These are phyloP conservation scores for Phyllosticta citribraziliensis DNA, from an alignment of 2,329 filamentous ascomycete species.

Conservation along the genomic window DNA sequence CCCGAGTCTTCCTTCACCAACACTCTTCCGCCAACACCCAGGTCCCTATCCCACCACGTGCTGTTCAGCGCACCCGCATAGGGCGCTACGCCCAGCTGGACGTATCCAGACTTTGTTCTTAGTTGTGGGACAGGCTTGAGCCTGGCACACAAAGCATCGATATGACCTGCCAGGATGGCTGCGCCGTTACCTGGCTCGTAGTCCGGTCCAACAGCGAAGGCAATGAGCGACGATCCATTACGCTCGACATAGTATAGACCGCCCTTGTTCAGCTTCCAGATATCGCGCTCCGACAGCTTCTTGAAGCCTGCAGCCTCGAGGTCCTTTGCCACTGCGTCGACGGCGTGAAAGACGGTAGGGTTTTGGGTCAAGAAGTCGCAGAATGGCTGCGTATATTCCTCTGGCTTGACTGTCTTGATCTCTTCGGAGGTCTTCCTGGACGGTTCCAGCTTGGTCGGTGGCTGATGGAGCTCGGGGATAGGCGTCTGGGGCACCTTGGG, in stretches of 20 bases:
- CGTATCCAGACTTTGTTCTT: constrained; percentile 72
- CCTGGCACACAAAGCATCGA: constrained; percentile 83
- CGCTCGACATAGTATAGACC: constrained; percentile 84
- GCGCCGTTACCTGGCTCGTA: constrained; percentile 81
- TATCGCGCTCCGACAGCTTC: constrained; percentile 68
- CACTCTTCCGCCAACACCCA: constrained; percentile 82
- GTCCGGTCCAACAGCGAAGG: constrained; percentile 70
- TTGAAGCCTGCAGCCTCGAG: constrained; percentile 64
- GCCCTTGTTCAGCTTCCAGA: constrained; percentile 70
- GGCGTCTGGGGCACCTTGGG: constrained; percentile 21
- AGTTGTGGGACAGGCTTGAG: constrained; percentile 86
- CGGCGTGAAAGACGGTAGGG: constrained; percentile 87
- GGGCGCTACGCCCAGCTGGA: constrained; percentile 83
- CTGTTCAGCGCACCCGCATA: constrained; percentile 80
- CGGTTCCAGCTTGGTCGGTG: constrained; percentile 8
- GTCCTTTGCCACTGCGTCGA: constrained; percentile 66
- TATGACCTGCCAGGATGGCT: constrained; percentile 81
- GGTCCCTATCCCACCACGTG: constrained; percentile 96
- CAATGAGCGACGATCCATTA: constrained; percentile 77
- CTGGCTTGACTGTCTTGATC: constrained; percentile 18
- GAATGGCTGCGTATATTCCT: constrained; percentile 67
- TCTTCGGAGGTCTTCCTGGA: constrained; percentile 12
- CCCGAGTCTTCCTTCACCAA: constrained; percentile 66
- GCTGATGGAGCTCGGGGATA: not conserved
- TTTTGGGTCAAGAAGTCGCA: constrained; percentile 80